Conservation (phyloP, 768 basidiomycete species). For the Pseudohyphozyma bogoriensis region DNA sequence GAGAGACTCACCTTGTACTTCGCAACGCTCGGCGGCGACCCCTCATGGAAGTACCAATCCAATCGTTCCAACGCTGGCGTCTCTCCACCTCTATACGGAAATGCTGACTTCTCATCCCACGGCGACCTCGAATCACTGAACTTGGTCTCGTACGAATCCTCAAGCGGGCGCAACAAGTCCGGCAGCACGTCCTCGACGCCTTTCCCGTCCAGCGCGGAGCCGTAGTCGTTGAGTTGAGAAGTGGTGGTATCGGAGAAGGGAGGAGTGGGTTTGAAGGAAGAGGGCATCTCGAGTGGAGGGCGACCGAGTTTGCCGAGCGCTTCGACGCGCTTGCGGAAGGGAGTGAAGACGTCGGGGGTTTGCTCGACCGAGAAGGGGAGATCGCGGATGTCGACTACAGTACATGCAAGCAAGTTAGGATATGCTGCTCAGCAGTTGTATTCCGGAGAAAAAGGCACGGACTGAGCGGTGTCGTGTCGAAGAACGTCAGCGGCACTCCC, state of each 20-base stretch:
- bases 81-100: slow-evolving; percentile 40
- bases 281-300: slow-evolving; percentile 30
- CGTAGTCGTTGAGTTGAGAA: too few species aligned
- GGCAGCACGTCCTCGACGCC: slow-evolving; percentile 18
- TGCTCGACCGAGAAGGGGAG: slow-evolving; percentile 35
- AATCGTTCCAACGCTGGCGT: slow-evolving; percentile 35
- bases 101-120: slow-evolving; percentile 30
- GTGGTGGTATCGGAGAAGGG: slow-evolving; percentile 8
- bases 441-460: slow-evolving; percentile 20
- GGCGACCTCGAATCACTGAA: slow-evolving; percentile 21
- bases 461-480: slow-evolving; percentile 24
- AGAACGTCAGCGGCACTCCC: slow-evolving; percentile 15
- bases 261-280: slow-evolving; percentile 26
- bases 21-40: slow-evolving; percentile 23
- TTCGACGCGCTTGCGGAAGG: slow-evolving; percentile 42
- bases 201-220: slow-evolving; percentile 1
- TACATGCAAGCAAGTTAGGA: slow-evolving; percentile 1
- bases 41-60: slow-evolving; percentile 37
- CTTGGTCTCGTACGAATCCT: slow-evolving; percentile 30
- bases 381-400: slow-evolving; percentile 33
- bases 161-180: slow-evolving; percentile 32
- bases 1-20: slow-evolving; percentile 36
- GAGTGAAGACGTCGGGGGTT: slow-evolving; percentile 42
- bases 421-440: background rate
- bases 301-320: slow-evolving; percentile 39